These are phyloP conservation scores for Xylaria flabelliformis DNA, from an alignment of 495 filamentous ascomycete species.

Conservation along the genomic window DNA sequence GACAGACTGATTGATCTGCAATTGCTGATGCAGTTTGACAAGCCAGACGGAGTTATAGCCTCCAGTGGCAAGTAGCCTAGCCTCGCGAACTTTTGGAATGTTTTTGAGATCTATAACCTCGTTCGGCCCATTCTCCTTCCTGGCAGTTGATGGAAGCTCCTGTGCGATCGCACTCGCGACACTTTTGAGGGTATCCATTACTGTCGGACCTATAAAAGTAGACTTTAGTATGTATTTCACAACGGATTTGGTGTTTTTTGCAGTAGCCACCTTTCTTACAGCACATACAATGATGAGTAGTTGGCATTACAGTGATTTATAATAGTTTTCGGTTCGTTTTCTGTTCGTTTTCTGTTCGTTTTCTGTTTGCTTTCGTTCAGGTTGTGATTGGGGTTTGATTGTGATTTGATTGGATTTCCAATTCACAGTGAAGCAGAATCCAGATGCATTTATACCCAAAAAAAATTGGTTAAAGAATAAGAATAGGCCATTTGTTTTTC, in stretches of 20 bases:
- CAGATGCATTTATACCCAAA: neutral
- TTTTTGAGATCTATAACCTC: neutral
- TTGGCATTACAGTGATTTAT: neutral
- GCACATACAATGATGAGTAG: slow-evolving; percentile 4
- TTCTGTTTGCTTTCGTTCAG: neutral
- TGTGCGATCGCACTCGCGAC: neutral
- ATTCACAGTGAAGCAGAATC: neutral
- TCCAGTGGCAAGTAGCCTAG: neutral
- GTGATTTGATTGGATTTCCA: neutral
- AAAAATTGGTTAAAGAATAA: neutral
- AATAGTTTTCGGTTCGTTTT: neutral
- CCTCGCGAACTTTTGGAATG: neutral
- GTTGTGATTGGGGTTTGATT: neutral
- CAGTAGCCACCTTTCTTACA: neutral
- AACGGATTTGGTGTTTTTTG: neutral
- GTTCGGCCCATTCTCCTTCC: neutral
- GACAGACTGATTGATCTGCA: neutral
- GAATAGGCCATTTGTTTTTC: neutral
- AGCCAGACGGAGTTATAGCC: slow-evolving; percentile 12
- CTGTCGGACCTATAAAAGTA: neutral
- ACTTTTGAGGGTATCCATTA: slow-evolving; percentile 4
- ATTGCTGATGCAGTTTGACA: neutral
- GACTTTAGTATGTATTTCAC: slow-evolving; percentile 2
- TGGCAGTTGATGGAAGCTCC: neutral
- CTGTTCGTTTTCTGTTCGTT: neutral